Evolutionary conservation across 192 early-diverging fungal species (phyloP).

Genomic region (Physocladia obscura): DNA sequence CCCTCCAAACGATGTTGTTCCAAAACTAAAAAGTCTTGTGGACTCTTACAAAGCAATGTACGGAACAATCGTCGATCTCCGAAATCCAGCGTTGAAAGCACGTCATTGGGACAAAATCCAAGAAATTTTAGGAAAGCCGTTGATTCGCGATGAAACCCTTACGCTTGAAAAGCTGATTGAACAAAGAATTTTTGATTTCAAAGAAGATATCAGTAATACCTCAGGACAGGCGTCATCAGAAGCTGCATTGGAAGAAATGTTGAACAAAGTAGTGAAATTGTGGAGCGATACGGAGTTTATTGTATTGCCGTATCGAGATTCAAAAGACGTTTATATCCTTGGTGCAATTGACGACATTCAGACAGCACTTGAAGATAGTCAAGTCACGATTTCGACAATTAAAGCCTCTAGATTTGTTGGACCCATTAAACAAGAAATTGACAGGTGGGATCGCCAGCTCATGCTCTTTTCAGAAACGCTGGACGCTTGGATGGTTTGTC

Average conservation of each 20-base stretch:
- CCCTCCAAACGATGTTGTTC: constrained; percentile 68
- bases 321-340: constrained; percentile 65
- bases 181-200: constrained; percentile 57
- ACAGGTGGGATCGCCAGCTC: constrained; percentile 60
- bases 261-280: constrained; percentile 51
- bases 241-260: constrained; percentile 62
- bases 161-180: constrained; percentile 56
- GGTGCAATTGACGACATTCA: constrained; percentile 63
- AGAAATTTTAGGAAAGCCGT: constrained; percentile 51
- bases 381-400: constrained; percentile 62
- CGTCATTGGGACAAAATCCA: constrained; percentile 66
- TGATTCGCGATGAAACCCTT: constrained; percentile 56
- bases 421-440: constrained; percentile 58
- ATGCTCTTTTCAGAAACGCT: constrained; percentile 56
- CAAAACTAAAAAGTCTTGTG: constrained; percentile 54
- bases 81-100: constrained; percentile 57
- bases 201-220: constrained; percentile 58
- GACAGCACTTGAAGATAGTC: constrained; percentile 58
- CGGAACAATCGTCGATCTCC: constrained; percentile 58
- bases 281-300: constrained; percentile 64
- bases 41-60: constrained; percentile 57
- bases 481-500: constrained; percentile 58
- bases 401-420: constrained; percentile 59
- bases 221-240: constrained; percentile 58
- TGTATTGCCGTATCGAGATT: constrained; percentile 53